phyloP scores from a whole-genome alignment of 352 stramenopile species.

The Chrysophaeum taylorii region DNA sequence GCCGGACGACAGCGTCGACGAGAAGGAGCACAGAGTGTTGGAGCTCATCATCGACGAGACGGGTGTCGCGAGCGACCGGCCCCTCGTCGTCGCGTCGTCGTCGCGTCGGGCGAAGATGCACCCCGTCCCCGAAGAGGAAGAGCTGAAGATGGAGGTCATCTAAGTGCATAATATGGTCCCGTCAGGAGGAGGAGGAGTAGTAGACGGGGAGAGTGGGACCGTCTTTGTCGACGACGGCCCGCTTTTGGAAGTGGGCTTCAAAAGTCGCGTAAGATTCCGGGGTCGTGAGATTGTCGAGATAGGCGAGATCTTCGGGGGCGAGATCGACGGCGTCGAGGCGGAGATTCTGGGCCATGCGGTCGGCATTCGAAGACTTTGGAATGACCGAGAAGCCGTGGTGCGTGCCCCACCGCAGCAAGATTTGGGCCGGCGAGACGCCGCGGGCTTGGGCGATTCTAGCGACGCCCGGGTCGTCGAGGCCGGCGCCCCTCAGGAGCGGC shows the following conservation, averaged over 20 bases:
- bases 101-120: no score
- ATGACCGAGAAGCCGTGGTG: constrained; percentile 55
- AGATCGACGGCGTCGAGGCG: constrained; percentile 53
- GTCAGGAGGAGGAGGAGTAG: no score
- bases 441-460: constrained; percentile 33
- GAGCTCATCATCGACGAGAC: no score
- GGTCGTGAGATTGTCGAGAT: constrained; percentile 49
- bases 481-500: constrained; percentile 51
- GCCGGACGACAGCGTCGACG: no score
- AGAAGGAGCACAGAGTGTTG: no score
- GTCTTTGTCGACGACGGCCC: not conserved
- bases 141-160: no score
- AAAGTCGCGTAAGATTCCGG: constrained; percentile 41
- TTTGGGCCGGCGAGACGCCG: constrained; percentile 40
- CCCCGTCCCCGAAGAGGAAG: no score
- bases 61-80: no score
- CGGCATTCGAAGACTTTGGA: constrained; percentile 48
- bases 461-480: constrained; percentile 45
- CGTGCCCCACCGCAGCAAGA: constrained; percentile 55
- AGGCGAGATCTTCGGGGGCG: constrained; percentile 40
- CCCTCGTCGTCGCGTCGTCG: no score
- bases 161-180: no score
- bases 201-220: not conserved
- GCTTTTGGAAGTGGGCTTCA: constrained; percentile 15
- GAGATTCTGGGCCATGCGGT: constrained; percentile 55